Percentiles rank a stretch among this genome's conserved stretches.
Conservation (phyloP, 2,329 filamentous ascomycete species). For the Purpureocillium lavendulum region DNA sequence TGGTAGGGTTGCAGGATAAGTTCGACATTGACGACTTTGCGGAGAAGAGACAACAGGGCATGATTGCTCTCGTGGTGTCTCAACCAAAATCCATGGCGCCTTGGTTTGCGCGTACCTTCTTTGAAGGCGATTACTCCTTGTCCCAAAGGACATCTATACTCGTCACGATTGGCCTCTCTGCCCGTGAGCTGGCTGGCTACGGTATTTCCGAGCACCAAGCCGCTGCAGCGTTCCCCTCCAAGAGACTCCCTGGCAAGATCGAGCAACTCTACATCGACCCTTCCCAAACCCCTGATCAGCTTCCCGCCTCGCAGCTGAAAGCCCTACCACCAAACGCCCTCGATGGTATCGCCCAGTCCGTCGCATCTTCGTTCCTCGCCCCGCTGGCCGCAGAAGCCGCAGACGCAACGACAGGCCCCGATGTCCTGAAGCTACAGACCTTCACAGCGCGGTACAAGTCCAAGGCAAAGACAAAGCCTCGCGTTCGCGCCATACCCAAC, state of each 20-base stretch:
- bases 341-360: constrained; percentile 55
- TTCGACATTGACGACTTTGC: constrained; percentile 75
- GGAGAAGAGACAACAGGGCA: constrained; percentile 65
- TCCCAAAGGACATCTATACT: constrained; percentile 76
- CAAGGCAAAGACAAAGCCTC: constrained; percentile 24
- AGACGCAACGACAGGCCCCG: constrained; percentile 69
- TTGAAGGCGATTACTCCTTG: constrained; percentile 85
- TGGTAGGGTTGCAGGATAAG: constrained; percentile 78
- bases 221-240: constrained; percentile 64
- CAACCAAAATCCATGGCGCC: constrained; percentile 70
- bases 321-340: constrained; percentile 51
- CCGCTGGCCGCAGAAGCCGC: constrained; percentile 77
- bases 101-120: constrained; percentile 79
- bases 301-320: constrained; percentile 32
- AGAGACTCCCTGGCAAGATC: constrained; percentile 64
- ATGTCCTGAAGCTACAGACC: constrained; percentile 78
- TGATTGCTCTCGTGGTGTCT: constrained; percentile 74
- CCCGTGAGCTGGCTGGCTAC: constrained; percentile 76
- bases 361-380: constrained; percentile 67
- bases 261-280: constrained; percentile 58
- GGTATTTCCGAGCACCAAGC: constrained; percentile 46
- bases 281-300: constrained; percentile 12
- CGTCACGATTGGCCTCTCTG: constrained; percentile 71
- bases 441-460: constrained; percentile 58
- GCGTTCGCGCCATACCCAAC: constrained; percentile 58